Base-by-base conservation (phyloP, 345 rosid species). In the Eucalyptus marginata region DNA sequence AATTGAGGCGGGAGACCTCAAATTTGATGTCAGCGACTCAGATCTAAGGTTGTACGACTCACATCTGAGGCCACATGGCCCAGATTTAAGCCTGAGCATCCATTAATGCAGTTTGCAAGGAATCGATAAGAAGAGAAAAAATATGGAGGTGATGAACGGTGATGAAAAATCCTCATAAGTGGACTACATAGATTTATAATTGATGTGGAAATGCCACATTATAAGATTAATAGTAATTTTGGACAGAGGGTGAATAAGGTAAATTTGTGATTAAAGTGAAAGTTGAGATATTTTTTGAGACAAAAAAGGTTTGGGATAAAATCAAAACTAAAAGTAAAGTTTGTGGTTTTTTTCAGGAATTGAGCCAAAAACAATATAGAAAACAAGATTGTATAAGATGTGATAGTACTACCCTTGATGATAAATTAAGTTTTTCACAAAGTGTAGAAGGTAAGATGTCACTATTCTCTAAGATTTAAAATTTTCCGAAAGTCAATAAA, bases 51-150 rank as follows among this genome's bases (percentile, higher is more conserved):
- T 52, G 24, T 3, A 52, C 1, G 4, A 52, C 56, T 52, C 56
- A 17, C 4, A 52, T 52, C 56, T 1, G 10, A 7, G 56, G 56
- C 2, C 2, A 0, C 0, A 52, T 1, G 1, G 1, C 56, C 56
- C 0, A 18, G 4, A 52, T 18, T 1, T 52, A 24, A 52, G 56
- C 56, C 0, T 0, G 1, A 18, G 24, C 56, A 52, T 52, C 24
- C 24, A 18, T 52, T 52, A 52, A 18, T 18, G 24, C 0, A 52
- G 56, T 52, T 52, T 0, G 24, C 56, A 52, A 52, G 56, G 56
- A 52, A 52, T 52, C 24, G 0, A 51, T 0, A 52, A 18, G 9
- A 18, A 17, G 54, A 52, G 2, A 11, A 51, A 52, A 52, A 52
- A 52, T 52, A 18, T 52, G 56, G 56, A 17, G 56, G 24, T 52